Evolutionary conservation across 2,329 filamentous ascomycete species (phyloP).

Genomic region (Hypoxylon sp.): DNA sequence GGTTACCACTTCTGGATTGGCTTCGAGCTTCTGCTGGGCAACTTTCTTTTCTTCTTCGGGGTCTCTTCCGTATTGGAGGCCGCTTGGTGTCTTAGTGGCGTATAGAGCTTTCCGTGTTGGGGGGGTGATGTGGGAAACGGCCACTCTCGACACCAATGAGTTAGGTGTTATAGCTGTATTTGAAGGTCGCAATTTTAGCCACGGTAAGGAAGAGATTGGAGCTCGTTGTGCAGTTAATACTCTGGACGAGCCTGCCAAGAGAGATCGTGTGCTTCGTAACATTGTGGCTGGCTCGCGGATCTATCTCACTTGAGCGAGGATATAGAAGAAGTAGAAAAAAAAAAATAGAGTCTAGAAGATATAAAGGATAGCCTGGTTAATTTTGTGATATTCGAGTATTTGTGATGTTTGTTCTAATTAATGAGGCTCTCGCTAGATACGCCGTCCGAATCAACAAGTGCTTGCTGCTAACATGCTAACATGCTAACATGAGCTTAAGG

Average conservation of each 20-base stretch:
- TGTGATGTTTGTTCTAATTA: not conserved
- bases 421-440: constrained; percentile 2
- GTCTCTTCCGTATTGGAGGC: constrained; percentile 61
- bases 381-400: not conserved
- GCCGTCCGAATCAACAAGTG: not conserved
- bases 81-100: constrained; percentile 51
- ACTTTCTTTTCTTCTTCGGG: constrained; percentile 69
- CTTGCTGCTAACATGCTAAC: not conserved
- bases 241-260: constrained; percentile 46
- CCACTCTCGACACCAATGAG: constrained; percentile 15
- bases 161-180: constrained; percentile 5
- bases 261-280: constrained; percentile 50
- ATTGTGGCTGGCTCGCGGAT: constrained; percentile 39
- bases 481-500: not conserved
- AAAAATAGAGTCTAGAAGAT: not conserved
- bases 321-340: not conserved
- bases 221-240: constrained; percentile 32
- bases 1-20: constrained; percentile 73
- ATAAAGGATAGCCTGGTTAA: no score
- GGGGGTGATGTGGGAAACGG: constrained; percentile 19
- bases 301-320: not conserved
- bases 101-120: constrained; percentile 47
- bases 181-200: constrained; percentile 6
- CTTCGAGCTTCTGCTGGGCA: constrained; percentile 68
- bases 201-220: constrained; percentile 27